phyloP scores from a whole-genome alignment of 768 basidiomycete species.

The Amyloporia xantha region DNA sequence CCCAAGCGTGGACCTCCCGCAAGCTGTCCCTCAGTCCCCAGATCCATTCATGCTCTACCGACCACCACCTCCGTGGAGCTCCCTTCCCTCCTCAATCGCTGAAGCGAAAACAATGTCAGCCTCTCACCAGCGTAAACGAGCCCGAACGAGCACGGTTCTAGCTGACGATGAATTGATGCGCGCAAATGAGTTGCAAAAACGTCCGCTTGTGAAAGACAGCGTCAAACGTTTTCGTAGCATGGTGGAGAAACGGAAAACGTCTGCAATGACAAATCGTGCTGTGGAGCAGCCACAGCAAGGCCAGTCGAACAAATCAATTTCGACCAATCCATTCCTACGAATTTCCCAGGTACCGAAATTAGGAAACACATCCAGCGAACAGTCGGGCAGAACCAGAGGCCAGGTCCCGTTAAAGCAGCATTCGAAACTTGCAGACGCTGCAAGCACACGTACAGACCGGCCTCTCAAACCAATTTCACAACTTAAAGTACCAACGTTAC shows the following conservation, averaged over 20 bases:
- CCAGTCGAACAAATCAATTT: background rate
- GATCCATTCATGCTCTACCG: slow-evolving; percentile 17
- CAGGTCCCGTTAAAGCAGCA: background rate
- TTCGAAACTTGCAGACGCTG: background rate
- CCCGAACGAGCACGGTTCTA: background rate
- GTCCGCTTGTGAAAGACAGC: background rate
- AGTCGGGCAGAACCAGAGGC: background rate
- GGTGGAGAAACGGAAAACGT: background rate
- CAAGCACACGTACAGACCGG: background rate
- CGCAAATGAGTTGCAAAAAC: background rate
- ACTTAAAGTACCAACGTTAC: background rate
- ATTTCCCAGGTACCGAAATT: too few relatives aligned
- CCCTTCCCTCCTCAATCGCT: slow-evolving; percentile 2
- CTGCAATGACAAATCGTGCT: background rate
- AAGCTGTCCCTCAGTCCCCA: too few relatives aligned
- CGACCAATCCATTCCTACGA: slow-evolving; percentile 3
- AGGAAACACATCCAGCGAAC: too few relatives aligned
- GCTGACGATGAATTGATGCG: background rate
- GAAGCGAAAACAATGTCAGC: background rate
- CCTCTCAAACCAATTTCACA: slow-evolving; percentile 2
- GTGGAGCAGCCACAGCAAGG: background rate
- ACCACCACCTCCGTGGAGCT: slow-evolving; percentile 17
- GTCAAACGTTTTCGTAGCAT: background rate
- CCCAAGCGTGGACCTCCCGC: too few relatives aligned
- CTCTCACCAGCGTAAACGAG: background rate